These are phyloP conservation scores for Ascochyta lentis DNA, from an alignment of 2,329 filamentous ascomycete genomes.

Conservation along the genomic window DNA sequence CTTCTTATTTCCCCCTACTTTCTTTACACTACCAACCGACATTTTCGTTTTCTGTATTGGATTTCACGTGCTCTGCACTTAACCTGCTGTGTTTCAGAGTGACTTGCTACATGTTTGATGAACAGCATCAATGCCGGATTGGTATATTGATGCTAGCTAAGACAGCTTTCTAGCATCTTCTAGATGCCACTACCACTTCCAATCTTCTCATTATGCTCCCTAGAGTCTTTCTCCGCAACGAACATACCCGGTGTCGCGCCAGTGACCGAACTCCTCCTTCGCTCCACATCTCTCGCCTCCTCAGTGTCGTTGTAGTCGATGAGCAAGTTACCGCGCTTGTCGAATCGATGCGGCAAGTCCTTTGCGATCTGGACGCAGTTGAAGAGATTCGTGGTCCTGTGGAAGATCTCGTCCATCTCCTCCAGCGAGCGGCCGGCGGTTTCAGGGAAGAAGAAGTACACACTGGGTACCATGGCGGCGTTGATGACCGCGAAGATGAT, in stretches of 20 bases:
- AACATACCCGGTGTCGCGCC: slow-evolving; percentile 16
- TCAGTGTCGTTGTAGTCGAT: slow-evolving; percentile 57
- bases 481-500: slow-evolving; percentile 65
- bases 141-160: no score
- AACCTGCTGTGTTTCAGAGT: no score
- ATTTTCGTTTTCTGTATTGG: neutral
- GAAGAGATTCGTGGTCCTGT: slow-evolving; percentile 59
- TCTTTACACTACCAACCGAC: no score
- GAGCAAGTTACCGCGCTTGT: slow-evolving; percentile 64
- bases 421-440: slow-evolving; percentile 58
- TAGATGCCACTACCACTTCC: neutral
- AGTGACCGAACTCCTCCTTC: slow-evolving; percentile 38
- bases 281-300: slow-evolving; percentile 38
- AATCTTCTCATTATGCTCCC: slow-evolving; percentile 16
- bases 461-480: slow-evolving; percentile 61
- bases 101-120: no score
- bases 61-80: no score
- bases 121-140: no score
- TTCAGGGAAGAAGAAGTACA: slow-evolving; percentile 69
- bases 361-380: slow-evolving; percentile 58
- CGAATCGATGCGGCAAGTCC: slow-evolving; percentile 62
- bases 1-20: no score
- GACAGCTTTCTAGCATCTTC: neutral
- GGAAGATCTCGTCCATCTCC: slow-evolving; percentile 67
- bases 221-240: slow-evolving; percentile 4